These are phyloP conservation scores for Thielaviopsis populi DNA, from an alignment of 2,329 filamentous ascomycete species.

Conservation along the genomic window DNA sequence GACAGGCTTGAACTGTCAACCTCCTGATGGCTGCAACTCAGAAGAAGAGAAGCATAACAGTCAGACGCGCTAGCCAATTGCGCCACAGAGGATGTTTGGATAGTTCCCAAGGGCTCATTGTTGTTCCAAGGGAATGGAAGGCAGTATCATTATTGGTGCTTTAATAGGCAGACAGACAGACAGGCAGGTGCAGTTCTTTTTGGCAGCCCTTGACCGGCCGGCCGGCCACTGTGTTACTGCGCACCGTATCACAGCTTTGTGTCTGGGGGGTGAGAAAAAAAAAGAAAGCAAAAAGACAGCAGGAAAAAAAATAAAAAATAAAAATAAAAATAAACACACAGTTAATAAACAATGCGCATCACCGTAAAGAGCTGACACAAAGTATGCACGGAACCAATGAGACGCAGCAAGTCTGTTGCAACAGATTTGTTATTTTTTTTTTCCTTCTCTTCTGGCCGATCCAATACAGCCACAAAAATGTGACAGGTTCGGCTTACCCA, in stretches of 20 bases:
- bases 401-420: neutral
- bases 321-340: neutral
- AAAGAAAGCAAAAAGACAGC: neutral
- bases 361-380: neutral
- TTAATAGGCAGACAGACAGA: neutral
- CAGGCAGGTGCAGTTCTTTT: neutral
- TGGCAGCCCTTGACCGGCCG: neutral
- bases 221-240: too few species aligned
- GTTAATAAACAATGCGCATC: neutral
- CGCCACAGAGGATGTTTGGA: conserved; percentile 25
- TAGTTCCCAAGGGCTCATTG: neutral
- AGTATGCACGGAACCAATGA: neutral
- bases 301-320: neutral
- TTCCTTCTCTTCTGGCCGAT: neutral
- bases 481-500: neutral
- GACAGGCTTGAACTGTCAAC: conserved; percentile 18
- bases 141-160: neutral
- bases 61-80: conserved; percentile 45
- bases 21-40: conserved; percentile 14
- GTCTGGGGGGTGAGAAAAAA: too few species aligned
- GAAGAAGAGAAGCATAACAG: conserved; percentile 30
- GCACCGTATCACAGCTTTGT: neutral
- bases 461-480: neutral
- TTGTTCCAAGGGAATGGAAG: neutral
- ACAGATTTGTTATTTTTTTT: neutral